Evolutionary conservation across 805 yeast genomes (phyloP), one percentile per base, ranked within the genome.

Genomic region (Ogataea philodendri): DNA sequence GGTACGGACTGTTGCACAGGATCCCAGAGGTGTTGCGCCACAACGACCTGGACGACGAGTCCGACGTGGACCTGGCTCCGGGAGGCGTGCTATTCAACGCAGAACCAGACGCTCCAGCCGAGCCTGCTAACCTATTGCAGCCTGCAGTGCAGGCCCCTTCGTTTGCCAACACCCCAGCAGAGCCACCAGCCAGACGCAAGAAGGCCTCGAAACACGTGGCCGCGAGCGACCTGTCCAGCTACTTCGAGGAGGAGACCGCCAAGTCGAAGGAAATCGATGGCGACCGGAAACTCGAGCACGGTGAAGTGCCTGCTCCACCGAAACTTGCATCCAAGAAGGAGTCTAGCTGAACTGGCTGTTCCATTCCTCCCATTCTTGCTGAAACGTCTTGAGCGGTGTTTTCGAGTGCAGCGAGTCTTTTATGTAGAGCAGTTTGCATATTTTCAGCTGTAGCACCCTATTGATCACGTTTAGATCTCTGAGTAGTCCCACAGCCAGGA

Each of bases 1-100:
- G 97, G 0, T 89, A 88, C 52, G 98, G 98, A 0, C 69, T 84
- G 33, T 65, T 90, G 32, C 97, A 90, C 55, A 45, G 52, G 22
- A 39, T 58, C n/a, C 96, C 97, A 1, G 76, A 78, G 39, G 82
- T 77, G 5, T 54, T 69, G 7, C 75, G 73, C 0, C 70, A 72
- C 39, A 76, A 52, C 39, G 11, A 23, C 13, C 9, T 35, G 32
- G 31, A 36, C 10, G 52, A 39, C 14, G 54, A 44, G 32, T 38
- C 36, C 14, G 51, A 41, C 29, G 44, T 48, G 4, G 48, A 46
- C 11, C 30, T 49, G 15, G 35, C 49, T 5, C 59, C 58, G 1
- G 55, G 55, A 1, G 51, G 49, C 15, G 52, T 52, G 27, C 26
- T 52, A 46, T 52, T 49, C 27, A 28, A 30, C 8, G 17, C 15